Evolutionary conservation across 305 asterid genomes (phyloP).

Genomic region (Plantago rigida): DNA sequence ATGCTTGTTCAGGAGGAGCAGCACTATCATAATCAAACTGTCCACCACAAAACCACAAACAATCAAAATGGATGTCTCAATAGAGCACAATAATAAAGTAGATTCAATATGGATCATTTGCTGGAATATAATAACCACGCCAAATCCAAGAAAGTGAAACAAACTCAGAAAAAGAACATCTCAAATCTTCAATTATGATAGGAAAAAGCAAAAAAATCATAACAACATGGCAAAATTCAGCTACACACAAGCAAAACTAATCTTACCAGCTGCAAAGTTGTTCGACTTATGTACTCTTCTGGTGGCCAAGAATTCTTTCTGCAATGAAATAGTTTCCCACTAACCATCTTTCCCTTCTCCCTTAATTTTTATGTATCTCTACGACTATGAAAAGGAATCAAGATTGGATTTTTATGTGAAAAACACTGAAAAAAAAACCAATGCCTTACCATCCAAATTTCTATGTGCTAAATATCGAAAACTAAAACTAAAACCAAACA

Average conservation of each 20-base stretch:
- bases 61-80: conserved; percentile 11
- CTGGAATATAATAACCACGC: not conserved
- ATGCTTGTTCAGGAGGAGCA: conserved; percentile 86
- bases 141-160: not conserved
- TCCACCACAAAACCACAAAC: conserved; percentile 24
- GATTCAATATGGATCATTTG: not conserved
- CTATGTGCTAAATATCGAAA: not conserved
- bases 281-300: conserved; percentile 64
- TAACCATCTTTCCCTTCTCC: conserved; percentile 55
- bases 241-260: conserved; percentile 14
- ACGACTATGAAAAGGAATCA: conserved; percentile 13
- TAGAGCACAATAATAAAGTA: not conserved
- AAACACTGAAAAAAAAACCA: conserved; percentile 15
- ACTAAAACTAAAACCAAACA: conserved; percentile 1
- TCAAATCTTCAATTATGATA: conserved; percentile 13
- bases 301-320: conserved; percentile 98
- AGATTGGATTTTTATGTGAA: conserved; percentile 28
- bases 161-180: conserved; percentile 1
- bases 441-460: conserved; percentile 20
- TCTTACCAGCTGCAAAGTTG: conserved; percentile 87
- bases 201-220: conserved; percentile 15
- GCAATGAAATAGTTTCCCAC: conserved; percentile 70
- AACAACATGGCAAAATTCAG: conserved; percentile 11
- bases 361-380: not conserved
- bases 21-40: conserved; percentile 89